Conservation (phyloP, 768 basidiomycete genomes). For the Rhodosporidiobolus sp. region DNA sequence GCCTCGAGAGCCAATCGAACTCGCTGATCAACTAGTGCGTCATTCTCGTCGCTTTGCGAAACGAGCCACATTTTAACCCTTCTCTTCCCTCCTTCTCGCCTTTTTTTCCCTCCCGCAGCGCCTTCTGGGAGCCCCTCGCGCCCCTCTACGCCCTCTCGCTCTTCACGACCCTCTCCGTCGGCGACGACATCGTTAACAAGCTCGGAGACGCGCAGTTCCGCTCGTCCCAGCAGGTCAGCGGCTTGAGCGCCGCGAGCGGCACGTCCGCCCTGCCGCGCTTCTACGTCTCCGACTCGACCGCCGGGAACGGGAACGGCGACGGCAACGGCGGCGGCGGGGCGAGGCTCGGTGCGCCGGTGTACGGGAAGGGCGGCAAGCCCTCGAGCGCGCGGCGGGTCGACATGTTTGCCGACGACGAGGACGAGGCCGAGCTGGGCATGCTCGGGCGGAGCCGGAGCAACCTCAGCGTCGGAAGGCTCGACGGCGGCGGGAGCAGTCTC, state of each 20-base stretch:
- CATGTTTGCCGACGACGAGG: neutral
- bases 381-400: too few relatives aligned
- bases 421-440: neutral
- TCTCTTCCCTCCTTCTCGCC: too few relatives aligned
- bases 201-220: neutral
- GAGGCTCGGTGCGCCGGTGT: too few relatives aligned
- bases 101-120: neutral
- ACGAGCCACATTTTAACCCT: too few relatives aligned
- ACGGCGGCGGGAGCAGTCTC: too few relatives aligned
- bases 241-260: too few relatives aligned
- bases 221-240: neutral
- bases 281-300: neutral
- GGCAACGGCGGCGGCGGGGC: neutral
- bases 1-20: neutral
- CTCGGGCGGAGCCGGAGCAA: neutral
- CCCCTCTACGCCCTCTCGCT: constrained; percentile 4
- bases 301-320: too few relatives aligned
- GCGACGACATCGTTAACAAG: neutral
- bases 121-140: constrained; percentile 3
- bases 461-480: too few relatives aligned
- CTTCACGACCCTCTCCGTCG: constrained; percentile 7
- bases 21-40: neutral
- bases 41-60: neutral
- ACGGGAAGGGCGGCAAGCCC: neutral
- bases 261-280: neutral